These are phyloP conservation scores for Kluyveromyces aestuarii DNA, from an alignment of 805 yeast species.

Conservation along the genomic window DNA sequence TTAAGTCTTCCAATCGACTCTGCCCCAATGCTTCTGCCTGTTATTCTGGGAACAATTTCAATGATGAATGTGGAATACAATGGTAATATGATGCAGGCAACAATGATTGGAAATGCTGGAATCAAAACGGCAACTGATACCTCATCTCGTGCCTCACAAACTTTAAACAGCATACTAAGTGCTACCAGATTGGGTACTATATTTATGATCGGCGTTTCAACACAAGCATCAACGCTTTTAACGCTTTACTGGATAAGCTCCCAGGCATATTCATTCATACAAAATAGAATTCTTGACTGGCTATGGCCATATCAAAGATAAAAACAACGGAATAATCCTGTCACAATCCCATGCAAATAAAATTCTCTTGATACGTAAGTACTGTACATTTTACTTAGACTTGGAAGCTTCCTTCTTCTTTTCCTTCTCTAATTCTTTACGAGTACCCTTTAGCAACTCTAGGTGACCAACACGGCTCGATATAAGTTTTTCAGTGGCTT, in stretches of 20 bases:
- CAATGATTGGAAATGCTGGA: constrained; percentile 15
- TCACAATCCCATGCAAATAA: neutral
- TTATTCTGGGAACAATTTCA: constrained; percentile 60
- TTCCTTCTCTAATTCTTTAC: constrained; percentile 68
- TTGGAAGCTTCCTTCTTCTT: constrained; percentile 18
- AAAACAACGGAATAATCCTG: neutral
- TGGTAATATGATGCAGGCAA: constrained; percentile 45
- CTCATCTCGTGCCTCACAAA: constrained; percentile 19
- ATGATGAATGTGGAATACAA: constrained; percentile 80
- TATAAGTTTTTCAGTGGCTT: constrained; percentile 73
- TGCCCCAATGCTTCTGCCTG: constrained; percentile 63
- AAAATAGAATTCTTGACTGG: constrained; percentile 63
- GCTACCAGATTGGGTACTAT: constrained; percentile 67
- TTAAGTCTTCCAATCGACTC: constrained; percentile 56
- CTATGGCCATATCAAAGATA: constrained; percentile 40
- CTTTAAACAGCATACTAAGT: constrained; percentile 44
- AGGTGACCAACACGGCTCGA: constrained; percentile 90
- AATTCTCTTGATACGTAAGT: neutral
- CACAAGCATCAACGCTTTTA: constrained; percentile 79
- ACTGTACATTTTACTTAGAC: neutral
- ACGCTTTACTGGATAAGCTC: constrained; percentile 89
- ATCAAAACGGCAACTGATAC: constrained; percentile 14
- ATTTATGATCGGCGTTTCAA: constrained; percentile 71
- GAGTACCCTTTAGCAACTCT: constrained; percentile 82
- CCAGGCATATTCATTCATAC: constrained; percentile 64